Base-by-base conservation (phyloP, 2,329 filamentous ascomycete species). In the Alternaria sp. region DNA sequence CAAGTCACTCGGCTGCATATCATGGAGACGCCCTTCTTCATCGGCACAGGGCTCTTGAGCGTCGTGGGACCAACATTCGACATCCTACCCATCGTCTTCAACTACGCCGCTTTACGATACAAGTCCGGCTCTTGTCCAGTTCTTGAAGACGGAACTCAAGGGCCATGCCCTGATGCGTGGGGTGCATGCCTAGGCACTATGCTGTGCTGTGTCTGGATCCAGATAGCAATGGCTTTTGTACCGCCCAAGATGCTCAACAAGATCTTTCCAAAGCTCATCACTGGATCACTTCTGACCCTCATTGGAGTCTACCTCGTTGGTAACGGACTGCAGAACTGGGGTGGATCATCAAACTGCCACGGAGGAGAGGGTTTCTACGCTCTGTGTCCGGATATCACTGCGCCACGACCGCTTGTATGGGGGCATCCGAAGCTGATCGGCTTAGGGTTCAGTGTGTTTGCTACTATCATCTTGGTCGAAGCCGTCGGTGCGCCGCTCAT, bases 181-280 rank as follows among this genome's bases (percentile, higher is more conserved):
- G 73, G 74, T n/a, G 74, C 74, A 6, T 60, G 70, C 18, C 51
- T 75, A 9, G 72, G 73, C 8, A 73, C 70, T 10, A 81, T 83
- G 66, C 72, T 84, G 11, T 84, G 82, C 63, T 83, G 81, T 6
- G 82, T 82, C 5, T 83, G 81, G 71, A 65, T 75, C 6, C 69
- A 71, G 28, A 63, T 69, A 37, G 63, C 58, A 21, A 69, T 75
- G 68, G 66, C 71, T 18, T 72, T 76, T 21, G 70, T 76, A 2
- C 73, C 73, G 9, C 72, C 73, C 1, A 71, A 64, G 44, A 58
- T 69, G 2, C 56, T 76, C 5, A 73, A 74, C 47, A 66, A 57
- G 10, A 20, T 75, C 12, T 75, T 76, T 30, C 72, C 74, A 2
- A 74, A 75, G 56, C 65, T 73, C 11, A 69, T 76, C 21, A 76